Evolutionary conservation across 2,329 filamentous ascomycete species (phyloP), one percentile per base, ranked within the genome.

Genomic region (Leptodontidium sp.): DNA sequence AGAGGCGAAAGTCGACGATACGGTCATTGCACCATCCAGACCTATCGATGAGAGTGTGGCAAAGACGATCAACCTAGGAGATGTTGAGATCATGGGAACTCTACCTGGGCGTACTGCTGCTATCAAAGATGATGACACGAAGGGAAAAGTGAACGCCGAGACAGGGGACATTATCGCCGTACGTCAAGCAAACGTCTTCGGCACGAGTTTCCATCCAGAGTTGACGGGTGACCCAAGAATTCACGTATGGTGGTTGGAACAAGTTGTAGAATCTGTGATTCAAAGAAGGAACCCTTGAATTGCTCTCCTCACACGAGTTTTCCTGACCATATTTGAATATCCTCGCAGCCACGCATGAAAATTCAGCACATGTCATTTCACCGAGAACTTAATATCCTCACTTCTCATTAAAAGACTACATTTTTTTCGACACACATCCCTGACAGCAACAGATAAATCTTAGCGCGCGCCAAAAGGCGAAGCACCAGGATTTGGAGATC

Each of bases 171-270:
- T 98, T 63, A 90, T 98, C 62, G 95, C 95, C 0, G 93, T 98
- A 43, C 86, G 88, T 72, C 94, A 98, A 81, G 93, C 91, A 0
- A 98, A 98, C 80, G 91, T 97, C 0, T 91, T 98, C 75, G 96
- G 94, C 4, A 98, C 92, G 2, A 98, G 94, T 77, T 99, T 98
- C 78, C 96, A 98, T 76, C 96, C 96, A 0, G 96, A 99, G 80
- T 80, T 99, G 79, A 98, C 95, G 0, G 87, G 89, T 8, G 96
- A 99, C 81, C 84, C 90, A 67, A 87, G 96, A 66, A 97, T 98
- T 77, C 96, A 99, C 80, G 85, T 88, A 4, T 98, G 96, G 96
- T 99, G 96, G 96, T 77, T 99, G 78, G 83, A 86, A 74, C 88
- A 95, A 80, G 91, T 93, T 40, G 76, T 85, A 61, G 77, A 82